These are phyloP conservation scores for Schwanniomyces etchellsii DNA, from an alignment of 1,139 yeast species.

Conservation along the genomic window DNA sequence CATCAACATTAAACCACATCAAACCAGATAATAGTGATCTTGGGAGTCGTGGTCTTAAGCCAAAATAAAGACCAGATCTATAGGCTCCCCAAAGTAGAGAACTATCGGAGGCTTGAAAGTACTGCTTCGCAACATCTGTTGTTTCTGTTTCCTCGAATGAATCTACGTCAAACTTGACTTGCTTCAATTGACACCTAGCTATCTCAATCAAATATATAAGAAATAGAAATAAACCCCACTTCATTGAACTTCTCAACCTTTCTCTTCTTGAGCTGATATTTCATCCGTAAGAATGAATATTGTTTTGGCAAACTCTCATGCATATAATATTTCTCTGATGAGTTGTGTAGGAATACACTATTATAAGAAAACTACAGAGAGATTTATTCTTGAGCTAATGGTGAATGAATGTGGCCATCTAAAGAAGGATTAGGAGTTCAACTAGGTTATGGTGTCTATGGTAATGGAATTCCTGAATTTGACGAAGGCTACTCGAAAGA, in stretches of 20 bases:
- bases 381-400: too few relatives aligned
- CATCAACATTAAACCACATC: slow-evolving; percentile 81
- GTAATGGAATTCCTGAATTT: slow-evolving; percentile 18
- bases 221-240: slow-evolving; percentile 1
- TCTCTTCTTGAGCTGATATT: too few relatives aligned
- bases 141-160: slow-evolving; percentile 7
- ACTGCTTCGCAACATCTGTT: slow-evolving; percentile 14
- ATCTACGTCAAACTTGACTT: slow-evolving; percentile 12
- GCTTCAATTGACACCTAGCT: slow-evolving; percentile 6
- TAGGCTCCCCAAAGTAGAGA: slow-evolving; percentile 84
- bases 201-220: slow-evolving; percentile 1
- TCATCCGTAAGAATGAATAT: too few relatives aligned
- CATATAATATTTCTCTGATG: too few relatives aligned
- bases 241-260: too few relatives aligned
- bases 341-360: too few relatives aligned
- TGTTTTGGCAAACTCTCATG: too few relatives aligned
- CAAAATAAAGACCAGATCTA: slow-evolving; percentile 80
- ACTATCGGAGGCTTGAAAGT: slow-evolving; percentile 23
- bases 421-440: slow-evolving; percentile 36
- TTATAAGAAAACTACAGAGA: too few relatives aligned
- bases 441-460: slow-evolving; percentile 32
- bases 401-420: slow-evolving; percentile 39
- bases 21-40: slow-evolving; percentile 74
- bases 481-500: slow-evolving; percentile 8
- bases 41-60: slow-evolving; percentile 78